phyloP scores from a whole-genome alignment of 1,284 basidiomycete species.

The Ganoderma meredithae region DNA sequence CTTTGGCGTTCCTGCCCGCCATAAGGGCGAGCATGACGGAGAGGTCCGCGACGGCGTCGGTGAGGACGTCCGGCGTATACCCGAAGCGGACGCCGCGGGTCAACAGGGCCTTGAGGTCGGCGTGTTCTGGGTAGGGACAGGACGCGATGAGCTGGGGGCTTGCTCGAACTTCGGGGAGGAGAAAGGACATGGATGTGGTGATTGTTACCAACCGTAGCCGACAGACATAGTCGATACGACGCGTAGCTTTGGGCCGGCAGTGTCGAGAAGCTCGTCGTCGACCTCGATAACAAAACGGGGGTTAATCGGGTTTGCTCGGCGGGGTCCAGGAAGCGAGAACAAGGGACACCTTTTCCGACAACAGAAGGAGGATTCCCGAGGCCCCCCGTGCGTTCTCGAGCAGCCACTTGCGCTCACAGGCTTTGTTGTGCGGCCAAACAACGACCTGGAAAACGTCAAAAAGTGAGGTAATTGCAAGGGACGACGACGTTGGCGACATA shows the following conservation, averaged over 20 bases:
- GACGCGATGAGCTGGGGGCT: background rate
- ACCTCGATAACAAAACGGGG: slow-evolving; percentile 51
- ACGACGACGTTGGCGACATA: slow-evolving; percentile 37
- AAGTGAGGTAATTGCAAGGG: background rate
- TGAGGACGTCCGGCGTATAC: slow-evolving; percentile 91
- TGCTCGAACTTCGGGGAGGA: background rate
- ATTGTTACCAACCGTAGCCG: slow-evolving; percentile 71
- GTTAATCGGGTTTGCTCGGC: background rate
- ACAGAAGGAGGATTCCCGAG: slow-evolving; percentile 69
- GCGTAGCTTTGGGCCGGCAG: slow-evolving; percentile 75
- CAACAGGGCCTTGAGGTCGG: slow-evolving; percentile 72
- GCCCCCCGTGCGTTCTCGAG: slow-evolving; percentile 76
- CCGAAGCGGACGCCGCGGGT: slow-evolving; percentile 79
- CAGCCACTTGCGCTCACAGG: slow-evolving; percentile 80
- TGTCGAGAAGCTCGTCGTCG: slow-evolving; percentile 75
- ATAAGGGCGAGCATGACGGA: slow-evolving; percentile 90
- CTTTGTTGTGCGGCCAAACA: slow-evolving; percentile 71
- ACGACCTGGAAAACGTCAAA: slow-evolving; percentile 56
- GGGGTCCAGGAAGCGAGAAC: slow-evolving; percentile 22
- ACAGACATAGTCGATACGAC: slow-evolving; percentile 92
- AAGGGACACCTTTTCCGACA: slow-evolving; percentile 69
- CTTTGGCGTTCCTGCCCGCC: slow-evolving; percentile 82
- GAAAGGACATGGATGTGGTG: background rate
- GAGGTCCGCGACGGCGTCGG: slow-evolving; percentile 90
- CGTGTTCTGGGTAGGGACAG: slow-evolving; percentile 71